A percentile compares a stretch with the other conserved stretches of the same genome.
These are phyloP conservation scores for Chalara sp. DNA, from an alignment of 2,329 filamentous ascomycete species.

Conservation along the genomic window DNA sequence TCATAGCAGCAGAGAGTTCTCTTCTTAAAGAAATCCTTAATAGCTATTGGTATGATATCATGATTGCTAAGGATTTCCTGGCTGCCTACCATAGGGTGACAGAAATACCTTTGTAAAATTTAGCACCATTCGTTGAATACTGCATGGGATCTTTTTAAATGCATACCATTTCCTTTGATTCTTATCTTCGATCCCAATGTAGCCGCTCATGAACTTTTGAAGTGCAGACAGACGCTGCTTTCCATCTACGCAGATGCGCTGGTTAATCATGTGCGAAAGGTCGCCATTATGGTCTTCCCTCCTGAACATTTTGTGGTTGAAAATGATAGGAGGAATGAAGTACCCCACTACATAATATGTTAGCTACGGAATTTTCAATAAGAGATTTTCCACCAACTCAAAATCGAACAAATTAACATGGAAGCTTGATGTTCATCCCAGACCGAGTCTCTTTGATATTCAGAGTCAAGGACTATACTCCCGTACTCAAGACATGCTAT, in stretches of 20 bases:
- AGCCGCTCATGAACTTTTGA: constrained; percentile 35
- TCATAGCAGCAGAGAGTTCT: constrained; percentile 37
- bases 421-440: constrained; percentile 32
- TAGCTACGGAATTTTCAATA: background rate
- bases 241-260: constrained; percentile 37
- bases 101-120: constrained; percentile 18
- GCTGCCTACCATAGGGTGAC: constrained; percentile 20
- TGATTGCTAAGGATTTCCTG: constrained; percentile 16
- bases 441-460: constrained; percentile 40
- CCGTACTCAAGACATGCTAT: constrained; percentile 23
- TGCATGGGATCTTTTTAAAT: background rate
- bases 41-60: constrained; percentile 28
- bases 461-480: constrained; percentile 35
- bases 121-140: background rate
- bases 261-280: constrained; percentile 10
- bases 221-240: constrained; percentile 41
- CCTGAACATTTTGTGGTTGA: constrained; percentile 28
- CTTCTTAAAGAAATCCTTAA: constrained; percentile 30
- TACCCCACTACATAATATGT: constrained; percentile 20
- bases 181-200: constrained; percentile 36
- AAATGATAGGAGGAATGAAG: constrained; percentile 40
- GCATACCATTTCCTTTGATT: constrained; percentile 34
- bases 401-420: constrained; percentile 23
- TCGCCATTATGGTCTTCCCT: constrained; percentile 10
- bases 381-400: constrained; percentile 16